phyloP scores from a whole-genome alignment of 495 filamentous ascomycete genomes.

The Amorphotheca resinae region DNA sequence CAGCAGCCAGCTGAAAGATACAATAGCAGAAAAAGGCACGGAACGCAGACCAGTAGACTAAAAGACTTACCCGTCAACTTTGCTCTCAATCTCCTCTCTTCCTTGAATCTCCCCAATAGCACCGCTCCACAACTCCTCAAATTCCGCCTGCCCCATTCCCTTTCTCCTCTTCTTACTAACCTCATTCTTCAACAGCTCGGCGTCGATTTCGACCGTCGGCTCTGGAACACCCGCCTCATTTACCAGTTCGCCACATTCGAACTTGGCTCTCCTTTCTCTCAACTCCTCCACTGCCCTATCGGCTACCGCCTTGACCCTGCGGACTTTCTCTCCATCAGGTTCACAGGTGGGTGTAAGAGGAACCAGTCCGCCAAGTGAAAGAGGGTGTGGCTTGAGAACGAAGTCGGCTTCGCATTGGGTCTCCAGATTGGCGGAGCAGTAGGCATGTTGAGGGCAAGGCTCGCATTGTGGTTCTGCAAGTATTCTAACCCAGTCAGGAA shows the following conservation, averaged over 20 bases:
- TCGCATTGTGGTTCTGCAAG: constrained; percentile 75
- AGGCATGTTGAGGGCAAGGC: constrained; percentile 82
- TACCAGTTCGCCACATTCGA: constrained; percentile 72
- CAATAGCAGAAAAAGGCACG: constrained; percentile 27
- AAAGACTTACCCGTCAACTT: constrained; percentile 58
- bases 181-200: constrained; percentile 61
- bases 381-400: constrained; percentile 69
- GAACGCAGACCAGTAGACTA: constrained; percentile 7
- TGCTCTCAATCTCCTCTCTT: constrained; percentile 68
- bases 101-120: constrained; percentile 75
- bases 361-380: constrained; percentile 66
- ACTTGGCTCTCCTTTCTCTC: constrained; percentile 73
- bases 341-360: constrained; percentile 90
- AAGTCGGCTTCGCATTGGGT: constrained; percentile 79
- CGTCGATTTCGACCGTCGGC: constrained; percentile 52
- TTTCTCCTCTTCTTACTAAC: constrained; percentile 61
- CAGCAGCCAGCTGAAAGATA: constrained; percentile 14
- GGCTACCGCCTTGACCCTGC: constrained; percentile 73
- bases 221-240: constrained; percentile 46
- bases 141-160: constrained; percentile 73
- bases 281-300: constrained; percentile 82
- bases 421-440: constrained; percentile 66
- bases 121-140: constrained; percentile 80
- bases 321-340: constrained; percentile 83
- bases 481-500: constrained; percentile 53